Evolutionary conservation across 106 monocot genomes (phyloP).

Genomic region (Chionographis japonica): DNA sequence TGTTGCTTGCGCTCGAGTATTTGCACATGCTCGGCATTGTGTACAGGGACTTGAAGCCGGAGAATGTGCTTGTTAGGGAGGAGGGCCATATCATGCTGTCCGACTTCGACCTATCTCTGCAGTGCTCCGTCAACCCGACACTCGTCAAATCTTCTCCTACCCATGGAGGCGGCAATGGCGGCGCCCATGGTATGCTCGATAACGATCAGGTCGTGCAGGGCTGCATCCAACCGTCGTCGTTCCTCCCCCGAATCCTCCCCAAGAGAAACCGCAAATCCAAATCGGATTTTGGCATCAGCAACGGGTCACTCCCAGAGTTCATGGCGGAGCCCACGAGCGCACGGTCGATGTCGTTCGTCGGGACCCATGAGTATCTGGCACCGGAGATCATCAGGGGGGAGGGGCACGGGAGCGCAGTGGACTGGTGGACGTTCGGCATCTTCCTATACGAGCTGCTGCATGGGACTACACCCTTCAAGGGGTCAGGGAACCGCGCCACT

Average conservation of each 20-base stretch:
- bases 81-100: slow-evolving; percentile 25
- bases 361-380: slow-evolving; percentile 18
- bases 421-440: slow-evolving; percentile 27
- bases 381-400: slow-evolving; percentile 22
- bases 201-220: not conserved
- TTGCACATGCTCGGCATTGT: slow-evolving; percentile 22
- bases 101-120: slow-evolving; percentile 16
- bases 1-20: slow-evolving; percentile 20
- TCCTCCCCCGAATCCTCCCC: slow-evolving; percentile 18
- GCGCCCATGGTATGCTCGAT: too few species aligned
- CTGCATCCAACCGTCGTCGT: slow-evolving; percentile 2
- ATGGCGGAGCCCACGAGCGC: slow-evolving; percentile 21
- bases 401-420: slow-evolving; percentile 18
- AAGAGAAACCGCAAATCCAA: slow-evolving; percentile 18
- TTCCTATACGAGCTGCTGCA: slow-evolving; percentile 21
- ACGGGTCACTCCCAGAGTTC: slow-evolving; percentile 6
- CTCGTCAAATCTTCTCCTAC: slow-evolving; percentile 11
- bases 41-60: slow-evolving; percentile 18
- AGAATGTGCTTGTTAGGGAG: slow-evolving; percentile 16
- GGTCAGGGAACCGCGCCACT: slow-evolving; percentile 12
- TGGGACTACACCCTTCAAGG: slow-evolving; percentile 18
- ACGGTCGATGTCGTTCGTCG: slow-evolving; percentile 19
- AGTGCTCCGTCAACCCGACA: slow-evolving; percentile 13
- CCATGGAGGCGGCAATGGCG: not conserved
- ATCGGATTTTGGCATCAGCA: slow-evolving; percentile 11